These are phyloP conservation scores for Arthrobotrys megalospora DNA, from an alignment of 2,329 filamentous ascomycete species.

Conservation along the genomic window DNA sequence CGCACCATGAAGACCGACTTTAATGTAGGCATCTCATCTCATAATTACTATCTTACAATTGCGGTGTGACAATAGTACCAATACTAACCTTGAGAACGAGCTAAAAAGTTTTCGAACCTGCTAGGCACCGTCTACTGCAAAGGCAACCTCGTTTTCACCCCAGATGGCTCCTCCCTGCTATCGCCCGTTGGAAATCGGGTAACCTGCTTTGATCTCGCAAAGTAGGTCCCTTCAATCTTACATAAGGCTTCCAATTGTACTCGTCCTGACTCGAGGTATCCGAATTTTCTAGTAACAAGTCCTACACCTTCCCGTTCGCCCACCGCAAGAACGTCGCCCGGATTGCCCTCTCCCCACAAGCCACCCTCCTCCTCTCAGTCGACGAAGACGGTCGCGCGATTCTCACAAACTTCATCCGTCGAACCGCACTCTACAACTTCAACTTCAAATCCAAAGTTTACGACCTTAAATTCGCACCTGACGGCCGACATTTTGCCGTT, in stretches of 20 bases:
- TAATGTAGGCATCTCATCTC: slow-evolving; percentile 75
- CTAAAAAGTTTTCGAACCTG: slow-evolving; percentile 91
- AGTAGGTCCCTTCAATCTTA: slow-evolving; percentile 73
- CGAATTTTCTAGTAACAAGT: slow-evolving; percentile 78
- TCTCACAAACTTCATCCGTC: slow-evolving; percentile 87
- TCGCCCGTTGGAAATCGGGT: slow-evolving; percentile 97
- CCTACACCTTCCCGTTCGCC: slow-evolving; percentile 87
- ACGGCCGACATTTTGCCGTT: slow-evolving; percentile 90
- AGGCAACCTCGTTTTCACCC: slow-evolving; percentile 96
- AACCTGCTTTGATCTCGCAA: slow-evolving; percentile 94
- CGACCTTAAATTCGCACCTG: slow-evolving; percentile 89
- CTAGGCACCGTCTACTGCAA: slow-evolving; percentile 98
- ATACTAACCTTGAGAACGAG: slow-evolving; percentile 35
- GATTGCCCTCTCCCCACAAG: slow-evolving; percentile 88
- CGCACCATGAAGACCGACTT: slow-evolving; percentile 98
- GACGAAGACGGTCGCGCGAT: slow-evolving; percentile 96
- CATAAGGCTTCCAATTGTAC: neutral
- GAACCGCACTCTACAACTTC: slow-evolving; percentile 92
- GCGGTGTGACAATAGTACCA: neutral
- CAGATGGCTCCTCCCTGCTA: slow-evolving; percentile 93
- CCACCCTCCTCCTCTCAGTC: slow-evolving; percentile 91
- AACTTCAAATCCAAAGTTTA: slow-evolving; percentile 90
- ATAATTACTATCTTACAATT: neutral
- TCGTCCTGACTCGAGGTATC: slow-evolving; percentile 50
- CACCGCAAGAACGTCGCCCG: slow-evolving; percentile 94